These are phyloP conservation scores for Solanum hybrid DNA, from an alignment of 305 asterid species.

Conservation along the genomic window DNA sequence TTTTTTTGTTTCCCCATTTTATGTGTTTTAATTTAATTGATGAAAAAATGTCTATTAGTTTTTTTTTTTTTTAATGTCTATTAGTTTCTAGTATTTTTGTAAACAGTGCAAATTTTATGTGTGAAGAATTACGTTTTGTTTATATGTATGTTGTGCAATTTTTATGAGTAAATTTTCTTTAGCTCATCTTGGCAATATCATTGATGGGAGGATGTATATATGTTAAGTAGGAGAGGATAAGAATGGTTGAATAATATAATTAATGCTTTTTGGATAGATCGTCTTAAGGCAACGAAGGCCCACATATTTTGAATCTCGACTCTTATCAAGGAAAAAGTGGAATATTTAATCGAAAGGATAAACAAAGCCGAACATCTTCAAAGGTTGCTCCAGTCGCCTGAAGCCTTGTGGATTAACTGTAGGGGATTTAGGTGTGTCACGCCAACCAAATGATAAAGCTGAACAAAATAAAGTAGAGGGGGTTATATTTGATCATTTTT, in stretches of 20 bases:
- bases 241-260: too few relatives aligned
- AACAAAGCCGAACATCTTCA: neutral
- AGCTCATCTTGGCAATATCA: neutral
- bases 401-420: neutral
- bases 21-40: neutral
- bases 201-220: neutral
- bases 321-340: neutral
- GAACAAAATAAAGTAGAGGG: neutral
- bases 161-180: neutral
- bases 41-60: neutral
- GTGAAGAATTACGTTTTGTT: neutral
- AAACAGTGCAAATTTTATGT: neutral
- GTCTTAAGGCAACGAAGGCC: neutral
- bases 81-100: neutral
- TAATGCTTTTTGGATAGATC: neutral
- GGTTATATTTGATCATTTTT: neutral
- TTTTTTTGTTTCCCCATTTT: neutral
- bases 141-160: neutral
- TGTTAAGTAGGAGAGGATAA: neutral
- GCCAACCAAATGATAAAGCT: neutral
- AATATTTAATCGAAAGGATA: accelerated
- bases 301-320: neutral
- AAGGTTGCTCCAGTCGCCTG: neutral
- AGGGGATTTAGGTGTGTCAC: neutral
- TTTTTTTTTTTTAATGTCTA: neutral